Evolutionary conservation across 2,329 filamentous ascomycete species (phyloP).

Genomic region (Penicillium sclerotigenum): DNA sequence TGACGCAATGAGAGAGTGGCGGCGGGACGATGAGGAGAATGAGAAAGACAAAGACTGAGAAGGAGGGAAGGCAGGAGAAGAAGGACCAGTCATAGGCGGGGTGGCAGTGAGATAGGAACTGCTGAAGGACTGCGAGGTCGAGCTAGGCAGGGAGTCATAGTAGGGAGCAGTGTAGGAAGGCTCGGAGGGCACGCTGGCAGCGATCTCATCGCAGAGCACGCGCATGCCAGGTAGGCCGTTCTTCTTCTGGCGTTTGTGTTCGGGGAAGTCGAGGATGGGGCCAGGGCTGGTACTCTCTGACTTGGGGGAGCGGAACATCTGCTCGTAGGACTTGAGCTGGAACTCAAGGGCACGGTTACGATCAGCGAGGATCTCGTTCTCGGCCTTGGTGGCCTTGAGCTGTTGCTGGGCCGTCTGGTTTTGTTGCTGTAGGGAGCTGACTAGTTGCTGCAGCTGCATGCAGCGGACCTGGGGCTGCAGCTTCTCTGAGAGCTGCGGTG

Average conservation of each 20-base stretch:
- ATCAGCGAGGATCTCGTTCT: conserved; percentile 36
- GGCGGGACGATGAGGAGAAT: conserved; percentile 25
- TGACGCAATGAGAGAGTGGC: conserved; percentile 29
- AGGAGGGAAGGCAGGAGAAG: conserved; percentile 34
- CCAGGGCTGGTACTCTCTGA: conserved; percentile 29
- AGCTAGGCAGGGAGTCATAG: conserved; percentile 23
- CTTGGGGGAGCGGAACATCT: conserved; percentile 39
- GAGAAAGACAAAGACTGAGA: conserved; percentile 26
- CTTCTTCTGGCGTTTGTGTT: conserved; percentile 33
- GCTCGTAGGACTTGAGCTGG: conserved; percentile 40
- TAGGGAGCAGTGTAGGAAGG: conserved; percentile 13
- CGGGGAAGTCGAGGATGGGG: conserved; percentile 26
- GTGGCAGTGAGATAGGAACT: conserved; percentile 32
- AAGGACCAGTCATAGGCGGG: conserved; percentile 35
- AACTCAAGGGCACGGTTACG: conserved; percentile 38
- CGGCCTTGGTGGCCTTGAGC: conserved; percentile 34
- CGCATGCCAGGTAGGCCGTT: conserved; percentile 33
- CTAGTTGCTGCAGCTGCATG: conserved; percentile 39
- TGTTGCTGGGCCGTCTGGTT: conserved; percentile 36
- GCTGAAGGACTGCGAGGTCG: conserved; percentile 30
- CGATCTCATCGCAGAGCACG: conserved; percentile 37
- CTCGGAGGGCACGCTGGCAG: conserved; percentile 23
- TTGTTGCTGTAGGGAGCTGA: conserved; percentile 36
- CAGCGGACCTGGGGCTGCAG: conserved; percentile 39
- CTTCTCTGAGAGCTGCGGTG: conserved; percentile 37